phyloP scores from a whole-genome alignment of 1,284 basidiomycete species.

The Rhodofomes roseus region DNA sequence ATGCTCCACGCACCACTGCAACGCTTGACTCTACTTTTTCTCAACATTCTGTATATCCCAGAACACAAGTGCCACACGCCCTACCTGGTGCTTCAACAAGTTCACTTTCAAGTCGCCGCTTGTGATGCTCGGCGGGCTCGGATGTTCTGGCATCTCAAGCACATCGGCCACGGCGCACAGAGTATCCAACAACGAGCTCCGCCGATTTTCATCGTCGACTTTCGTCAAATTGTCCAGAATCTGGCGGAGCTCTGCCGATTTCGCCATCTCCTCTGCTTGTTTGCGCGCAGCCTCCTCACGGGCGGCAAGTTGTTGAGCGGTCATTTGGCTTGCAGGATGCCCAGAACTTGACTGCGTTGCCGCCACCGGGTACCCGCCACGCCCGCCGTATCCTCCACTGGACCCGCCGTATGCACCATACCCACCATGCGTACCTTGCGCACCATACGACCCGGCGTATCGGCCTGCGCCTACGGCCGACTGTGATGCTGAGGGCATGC shows the following conservation, averaged over 20 bases:
- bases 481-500: background rate
- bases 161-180: slow-evolving; percentile 68
- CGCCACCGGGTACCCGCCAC: background rate
- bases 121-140: slow-evolving; percentile 62
- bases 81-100: slow-evolving; percentile 76
- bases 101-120: slow-evolving; percentile 67
- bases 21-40: slow-evolving; percentile 56
- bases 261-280: slow-evolving; percentile 50
- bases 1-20: slow-evolving; percentile 76
- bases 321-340: slow-evolving; percentile 7
- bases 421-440: background rate
- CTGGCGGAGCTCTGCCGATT: slow-evolving; percentile 61
- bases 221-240: slow-evolving; percentile 69
- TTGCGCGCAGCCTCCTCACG: slow-evolving; percentile 37
- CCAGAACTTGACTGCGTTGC: slow-evolving; percentile 8
- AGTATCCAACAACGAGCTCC: slow-evolving; percentile 65
- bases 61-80: slow-evolving; percentile 9
- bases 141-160: slow-evolving; percentile 59
- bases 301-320: slow-evolving; percentile 18
- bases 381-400: background rate
- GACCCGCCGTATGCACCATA: background rate
- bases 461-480: background rate
- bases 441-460: background rate
- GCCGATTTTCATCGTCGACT: slow-evolving; percentile 72
- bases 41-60: slow-evolving; percentile 2